Evolutionary conservation across 768 basidiomycete genomes (phyloP), one percentile per base, ranked within the genome.

Genomic region (Boletus edulis): DNA sequence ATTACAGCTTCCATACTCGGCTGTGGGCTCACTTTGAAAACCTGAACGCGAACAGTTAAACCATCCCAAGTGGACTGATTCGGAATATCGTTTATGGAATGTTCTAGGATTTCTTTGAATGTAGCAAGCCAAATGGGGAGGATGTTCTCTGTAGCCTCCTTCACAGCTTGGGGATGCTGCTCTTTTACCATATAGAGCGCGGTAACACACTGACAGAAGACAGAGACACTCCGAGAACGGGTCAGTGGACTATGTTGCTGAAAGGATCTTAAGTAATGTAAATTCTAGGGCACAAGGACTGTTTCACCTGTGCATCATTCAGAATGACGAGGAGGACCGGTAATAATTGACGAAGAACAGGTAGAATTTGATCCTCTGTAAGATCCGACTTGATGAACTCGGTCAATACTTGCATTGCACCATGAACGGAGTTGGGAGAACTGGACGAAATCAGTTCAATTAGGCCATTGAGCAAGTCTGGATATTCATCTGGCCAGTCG

Each of bases 401-500:
- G 10, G 87, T 87, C 64, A 99, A 84, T 20, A 98, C 91, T 69
- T 94, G 87, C 91, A 99, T 94, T 22, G 95, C 89, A 22, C 97
- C 97, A 71, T 98, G 94, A 7, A 97, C 90, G 6, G 91, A 81
- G 54, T 84, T 80, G 1, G 89, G 73, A 3, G 85, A 84, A 42
- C 76, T 78, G 3, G 90, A 87, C 3, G 88, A 86, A 24, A 98
- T 79, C 11, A 96, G 81, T 34, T 73, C 72, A 57, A 98, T 84
- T 18, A 99, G 81, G 43, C 81, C 77, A 42, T 76, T 76, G 35
- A 98, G 78, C n/a, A 98, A 81, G 45, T 89, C 85, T 0, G 95
- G 92, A 68, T 92, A 98, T 78, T 95, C 92, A 72, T 97, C 94
- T 10, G 95, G 96, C 92, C 94, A 98, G 74, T 98, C 94, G 61